These are phyloP conservation scores for Kalanchoe fedtschenkoi DNA, from an alignment of 164 flowering plant species.

Conservation along the genomic window DNA sequence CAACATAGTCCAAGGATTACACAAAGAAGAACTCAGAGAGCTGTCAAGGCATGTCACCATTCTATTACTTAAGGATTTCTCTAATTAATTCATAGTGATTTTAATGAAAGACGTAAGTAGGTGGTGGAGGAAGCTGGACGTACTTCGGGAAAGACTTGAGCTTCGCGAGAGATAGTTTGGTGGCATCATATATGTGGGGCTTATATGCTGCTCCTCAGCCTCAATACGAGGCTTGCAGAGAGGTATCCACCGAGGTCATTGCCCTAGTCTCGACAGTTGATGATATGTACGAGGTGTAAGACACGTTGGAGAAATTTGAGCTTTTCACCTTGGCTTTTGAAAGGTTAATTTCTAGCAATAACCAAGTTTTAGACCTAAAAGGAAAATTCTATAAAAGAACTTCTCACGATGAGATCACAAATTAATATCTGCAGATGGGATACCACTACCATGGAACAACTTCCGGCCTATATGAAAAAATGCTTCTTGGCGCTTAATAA, in stretches of 20 bases:
- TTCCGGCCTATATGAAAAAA: conserved; percentile 19
- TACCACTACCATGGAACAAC: conserved; percentile 10
- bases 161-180: conserved; percentile 25
- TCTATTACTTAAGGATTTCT: background rate
- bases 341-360: conserved; percentile 23
- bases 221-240: conserved; percentile 11
- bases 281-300: conserved; percentile 35
- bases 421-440: conserved; percentile 23
- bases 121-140: conserved; percentile 25
- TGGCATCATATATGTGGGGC: conserved; percentile 21
- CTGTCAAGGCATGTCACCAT: conserved; percentile 17
- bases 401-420: too few relatives aligned
- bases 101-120: background rate
- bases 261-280: conserved; percentile 18
- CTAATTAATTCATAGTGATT: too few relatives aligned
- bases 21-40: conserved; percentile 19
- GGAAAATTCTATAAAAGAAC: too few relatives aligned
- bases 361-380: too few relatives aligned
- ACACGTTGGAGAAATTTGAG: conserved; percentile 26
- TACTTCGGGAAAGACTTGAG: conserved; percentile 15
- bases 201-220: conserved; percentile 18
- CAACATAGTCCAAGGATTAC: conserved; percentile 22
- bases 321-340: conserved; percentile 22
- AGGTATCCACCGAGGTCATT: conserved; percentile 2
- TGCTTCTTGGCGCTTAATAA: conserved; percentile 17